These are phyloP conservation scores for Carallia pectinifolia DNA, from an alignment of 345 rosid species.

Conservation along the genomic window DNA sequence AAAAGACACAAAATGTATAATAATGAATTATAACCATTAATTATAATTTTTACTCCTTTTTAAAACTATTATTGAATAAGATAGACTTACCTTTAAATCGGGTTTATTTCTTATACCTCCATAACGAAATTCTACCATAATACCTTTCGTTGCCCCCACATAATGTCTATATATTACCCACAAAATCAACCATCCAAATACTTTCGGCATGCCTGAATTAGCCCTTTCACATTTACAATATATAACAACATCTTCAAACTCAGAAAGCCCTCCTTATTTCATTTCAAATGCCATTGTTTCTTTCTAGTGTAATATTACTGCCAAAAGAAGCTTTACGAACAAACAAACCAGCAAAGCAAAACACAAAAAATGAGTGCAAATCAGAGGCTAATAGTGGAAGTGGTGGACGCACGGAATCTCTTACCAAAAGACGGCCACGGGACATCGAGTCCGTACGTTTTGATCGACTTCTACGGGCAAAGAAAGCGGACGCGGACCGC, in stretches of 20 bases:
- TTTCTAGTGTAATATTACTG: not conserved
- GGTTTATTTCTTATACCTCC: too few relatives aligned
- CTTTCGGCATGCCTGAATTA: too few relatives aligned
- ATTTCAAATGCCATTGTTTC: not conserved
- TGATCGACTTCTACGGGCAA: conserved; percentile 75
- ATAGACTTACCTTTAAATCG: too few relatives aligned
- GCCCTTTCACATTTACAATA: not conserved
- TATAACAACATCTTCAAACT: not conserved
- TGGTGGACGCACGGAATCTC: conserved; percentile 68
- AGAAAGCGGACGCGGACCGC: conserved; percentile 56
- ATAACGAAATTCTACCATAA: too few relatives aligned
- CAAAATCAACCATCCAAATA: too few relatives aligned
- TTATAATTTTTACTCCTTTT: too few relatives aligned
- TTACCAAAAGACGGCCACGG: conserved; percentile 85
- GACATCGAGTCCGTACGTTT: conserved; percentile 81
- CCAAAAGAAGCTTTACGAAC: too few relatives aligned
- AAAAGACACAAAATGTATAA: too few relatives aligned
- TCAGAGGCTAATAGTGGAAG: conserved; percentile 71
- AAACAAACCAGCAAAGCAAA: not conserved
- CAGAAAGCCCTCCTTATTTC: conserved; percentile 5
- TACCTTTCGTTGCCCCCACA: too few relatives aligned
- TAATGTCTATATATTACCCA: too few relatives aligned
- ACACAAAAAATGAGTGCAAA: conserved; percentile 35
- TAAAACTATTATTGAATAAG: too few relatives aligned
- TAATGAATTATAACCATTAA: too few relatives aligned